A percentile compares a stretch with the other conserved stretches of the same genome.
phyloP scores from a whole-genome alignment of 768 basidiomycete genomes.

The Inosperma sp. region DNA sequence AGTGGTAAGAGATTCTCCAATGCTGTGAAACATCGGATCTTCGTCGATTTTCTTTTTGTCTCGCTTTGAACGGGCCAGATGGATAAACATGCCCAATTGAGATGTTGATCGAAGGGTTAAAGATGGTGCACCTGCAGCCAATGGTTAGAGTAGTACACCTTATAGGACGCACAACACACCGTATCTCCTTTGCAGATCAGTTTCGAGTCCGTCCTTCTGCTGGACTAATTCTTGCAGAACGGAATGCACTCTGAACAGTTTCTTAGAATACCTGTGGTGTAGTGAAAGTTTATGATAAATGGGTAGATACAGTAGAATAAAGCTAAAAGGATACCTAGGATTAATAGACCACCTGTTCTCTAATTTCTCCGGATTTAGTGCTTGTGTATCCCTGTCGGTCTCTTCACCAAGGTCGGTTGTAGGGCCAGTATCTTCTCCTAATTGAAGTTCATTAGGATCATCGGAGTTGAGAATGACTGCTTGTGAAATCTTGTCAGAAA shows the following conservation, averaged over 20 bases:
- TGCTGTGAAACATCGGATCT: conserved; percentile 48
- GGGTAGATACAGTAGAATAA: too few relatives aligned
- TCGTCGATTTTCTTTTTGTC: conserved; percentile 48
- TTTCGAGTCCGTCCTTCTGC: conserved; percentile 50
- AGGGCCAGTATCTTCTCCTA: conserved; percentile 7
- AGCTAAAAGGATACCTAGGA: conserved; percentile 53
- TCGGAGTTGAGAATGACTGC: conserved; percentile 35
- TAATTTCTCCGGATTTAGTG: conserved; percentile 9
- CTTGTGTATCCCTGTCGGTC: conserved; percentile 11
- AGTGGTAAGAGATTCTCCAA: conserved; percentile 63
- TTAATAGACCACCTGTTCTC: conserved; percentile 55
- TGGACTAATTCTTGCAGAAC: conserved; percentile 41
- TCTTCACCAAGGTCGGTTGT: conserved; percentile 4
- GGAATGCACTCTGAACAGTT: conserved; percentile 46
- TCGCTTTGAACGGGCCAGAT: conserved; percentile 60
- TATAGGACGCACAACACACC: conserved; percentile 34
- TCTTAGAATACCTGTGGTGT: conserved; percentile 53
- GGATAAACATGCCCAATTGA: conserved; percentile 70
- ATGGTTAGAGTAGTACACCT: conserved; percentile 2
- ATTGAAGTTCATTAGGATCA: background rate
- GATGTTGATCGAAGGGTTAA: conserved; percentile 66
- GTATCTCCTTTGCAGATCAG: conserved; percentile 47
- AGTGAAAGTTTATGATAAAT: background rate
- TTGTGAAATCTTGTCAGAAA: conserved; percentile 54
- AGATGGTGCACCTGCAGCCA: conserved; percentile 58